Conservation (phyloP, 345 rosid species). For the Pugionium cornutum region DNA sequence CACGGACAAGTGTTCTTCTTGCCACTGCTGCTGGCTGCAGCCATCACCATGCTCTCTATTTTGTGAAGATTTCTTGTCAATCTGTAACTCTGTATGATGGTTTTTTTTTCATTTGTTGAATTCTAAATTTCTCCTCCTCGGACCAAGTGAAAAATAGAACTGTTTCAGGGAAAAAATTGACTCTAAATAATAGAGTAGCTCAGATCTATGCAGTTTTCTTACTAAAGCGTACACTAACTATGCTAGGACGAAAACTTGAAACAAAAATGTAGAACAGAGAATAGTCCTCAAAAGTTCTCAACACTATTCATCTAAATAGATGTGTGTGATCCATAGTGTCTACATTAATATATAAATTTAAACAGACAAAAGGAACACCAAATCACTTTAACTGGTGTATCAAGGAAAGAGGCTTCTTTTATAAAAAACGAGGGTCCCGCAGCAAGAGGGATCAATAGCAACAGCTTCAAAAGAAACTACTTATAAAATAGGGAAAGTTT, state of each 20-base stretch:
- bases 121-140: slow-evolving; percentile 3
- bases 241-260: slow-evolving; percentile 4
- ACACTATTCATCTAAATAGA: slow-evolving; percentile 6
- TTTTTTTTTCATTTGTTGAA: neutral
- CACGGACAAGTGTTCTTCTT: slow-evolving; percentile 11
- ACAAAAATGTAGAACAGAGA: slow-evolving; percentile 7
- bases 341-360: slow-evolving; percentile 8
- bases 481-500: slow-evolving; percentile 1
- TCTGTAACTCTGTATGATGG: slow-evolving; percentile 36
- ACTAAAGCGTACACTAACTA: neutral
- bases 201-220: slow-evolving; percentile 10
- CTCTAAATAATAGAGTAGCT: slow-evolving; percentile 9
- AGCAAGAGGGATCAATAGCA: slow-evolving; percentile 7
- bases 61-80: slow-evolving; percentile 31
- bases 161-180: slow-evolving; percentile 11
- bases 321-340: slow-evolving; percentile 9
- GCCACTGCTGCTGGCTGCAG: slow-evolving; percentile 22
- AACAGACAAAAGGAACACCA: slow-evolving; percentile 15
- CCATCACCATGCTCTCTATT: slow-evolving; percentile 18
- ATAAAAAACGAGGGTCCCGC: slow-evolving; percentile 3
- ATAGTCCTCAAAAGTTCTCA: slow-evolving; percentile 24
- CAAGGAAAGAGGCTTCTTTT: neutral
- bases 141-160: slow-evolving; percentile 23
- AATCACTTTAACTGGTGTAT: slow-evolving; percentile 14
- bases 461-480: neutral